Conservation (phyloP, 2,329 filamentous ascomycete genomes). For the Calonectria pseudoreteaudii region DNA sequence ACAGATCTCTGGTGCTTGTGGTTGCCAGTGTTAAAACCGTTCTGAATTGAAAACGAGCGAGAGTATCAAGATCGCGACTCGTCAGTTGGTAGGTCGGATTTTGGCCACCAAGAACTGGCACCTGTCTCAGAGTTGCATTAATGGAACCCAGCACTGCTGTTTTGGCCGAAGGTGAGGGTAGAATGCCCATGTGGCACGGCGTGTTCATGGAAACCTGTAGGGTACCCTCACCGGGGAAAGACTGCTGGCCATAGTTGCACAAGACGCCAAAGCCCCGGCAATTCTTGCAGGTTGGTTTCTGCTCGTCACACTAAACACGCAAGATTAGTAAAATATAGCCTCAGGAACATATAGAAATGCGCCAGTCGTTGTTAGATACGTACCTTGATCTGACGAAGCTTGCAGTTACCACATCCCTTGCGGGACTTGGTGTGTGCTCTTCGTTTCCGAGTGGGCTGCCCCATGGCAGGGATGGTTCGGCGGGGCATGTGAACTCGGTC, state of each 20-base stretch:
- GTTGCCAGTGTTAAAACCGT: not conserved
- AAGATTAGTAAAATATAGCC: not conserved
- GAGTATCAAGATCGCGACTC: not conserved
- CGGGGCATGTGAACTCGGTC: not conserved
- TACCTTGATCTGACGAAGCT: not conserved
- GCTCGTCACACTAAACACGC: not conserved
- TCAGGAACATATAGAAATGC: not conserved
- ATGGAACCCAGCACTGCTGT: not conserved
- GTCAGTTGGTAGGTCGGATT: not conserved
- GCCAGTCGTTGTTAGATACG: not conserved
- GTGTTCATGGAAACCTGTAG: not conserved
- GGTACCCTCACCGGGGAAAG: not conserved
- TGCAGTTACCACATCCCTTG: not conserved
- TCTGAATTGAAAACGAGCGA: not conserved
- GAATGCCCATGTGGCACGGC: not conserved
- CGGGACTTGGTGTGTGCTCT: not conserved
- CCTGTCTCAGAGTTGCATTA: not conserved
- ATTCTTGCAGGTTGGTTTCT: constrained; percentile 3
- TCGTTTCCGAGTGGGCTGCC: not conserved
- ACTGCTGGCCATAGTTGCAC: not conserved
- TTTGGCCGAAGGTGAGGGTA: not conserved
- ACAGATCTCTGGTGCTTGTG: not conserved
- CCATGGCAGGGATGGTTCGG: not conserved
- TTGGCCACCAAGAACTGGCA: not conserved
- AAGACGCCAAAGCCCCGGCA: not conserved